A percentile compares a stretch with the other conserved stretches of the same genome.
Conservation (phyloP, 2,329 filamentous ascomycete genomes). For the Cladobotryum mycophilum region DNA sequence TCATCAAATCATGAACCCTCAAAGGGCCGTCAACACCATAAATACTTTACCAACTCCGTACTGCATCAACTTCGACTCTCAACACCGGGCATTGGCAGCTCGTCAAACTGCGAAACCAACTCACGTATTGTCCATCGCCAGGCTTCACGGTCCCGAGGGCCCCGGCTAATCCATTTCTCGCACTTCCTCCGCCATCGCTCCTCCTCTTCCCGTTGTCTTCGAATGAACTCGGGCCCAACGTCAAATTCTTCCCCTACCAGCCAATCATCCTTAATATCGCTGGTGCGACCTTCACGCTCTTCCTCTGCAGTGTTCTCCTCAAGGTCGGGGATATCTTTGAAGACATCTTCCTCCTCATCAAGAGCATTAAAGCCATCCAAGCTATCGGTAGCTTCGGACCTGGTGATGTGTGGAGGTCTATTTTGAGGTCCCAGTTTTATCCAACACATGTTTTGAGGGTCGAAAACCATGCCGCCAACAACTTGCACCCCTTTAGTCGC, state of each 20-base stretch:
- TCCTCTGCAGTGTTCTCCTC: slow-evolving; percentile 58
- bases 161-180: slow-evolving; percentile 69
- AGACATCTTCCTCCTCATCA: slow-evolving; percentile 80
- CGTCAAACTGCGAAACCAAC: slow-evolving; percentile 42
- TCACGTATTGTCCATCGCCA: slow-evolving; percentile 76
- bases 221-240: slow-evolving; percentile 88
- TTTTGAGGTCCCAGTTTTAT: slow-evolving; percentile 61
- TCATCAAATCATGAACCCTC: no score
- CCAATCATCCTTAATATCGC: slow-evolving; percentile 68
- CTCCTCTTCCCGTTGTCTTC: slow-evolving; percentile 85
- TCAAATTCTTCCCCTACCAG: slow-evolving; percentile 95
- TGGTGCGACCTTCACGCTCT: slow-evolving; percentile 45
- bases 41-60: not conserved
- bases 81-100: slow-evolving; percentile 25
- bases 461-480: slow-evolving; percentile 97
- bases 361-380: slow-evolving; percentile 59
- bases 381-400: slow-evolving; percentile 47
- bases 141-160: slow-evolving; percentile 48
- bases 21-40: no score
- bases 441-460: slow-evolving; percentile 97
- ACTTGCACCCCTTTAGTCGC: slow-evolving; percentile 82
- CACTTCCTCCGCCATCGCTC: slow-evolving; percentile 85
- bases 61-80: not conserved
- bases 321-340: slow-evolving; percentile 89
- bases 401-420: slow-evolving; percentile 25